Evolutionary conservation across 1,284 basidiomycete species (phyloP).

Genomic region (Moesziomyces parantarcticus): DNA sequence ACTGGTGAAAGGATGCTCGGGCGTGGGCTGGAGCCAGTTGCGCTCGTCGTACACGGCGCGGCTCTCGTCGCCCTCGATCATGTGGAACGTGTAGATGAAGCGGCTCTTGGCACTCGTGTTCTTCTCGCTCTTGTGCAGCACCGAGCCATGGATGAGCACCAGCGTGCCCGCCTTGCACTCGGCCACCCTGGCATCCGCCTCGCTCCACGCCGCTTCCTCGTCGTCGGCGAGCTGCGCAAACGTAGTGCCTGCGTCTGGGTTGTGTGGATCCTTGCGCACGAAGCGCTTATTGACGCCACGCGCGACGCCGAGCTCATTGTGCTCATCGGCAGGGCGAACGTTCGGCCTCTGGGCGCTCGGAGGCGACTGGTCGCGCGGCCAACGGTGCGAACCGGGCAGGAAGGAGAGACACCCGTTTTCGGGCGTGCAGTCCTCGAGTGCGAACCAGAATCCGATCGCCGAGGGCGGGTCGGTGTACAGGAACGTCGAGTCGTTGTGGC

Average conservation of each 20-base stretch:
- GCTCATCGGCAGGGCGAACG: conserved; percentile 6
- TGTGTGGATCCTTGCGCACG: conserved; percentile 30
- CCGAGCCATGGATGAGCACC: conserved; percentile 61
- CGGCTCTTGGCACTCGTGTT: conserved; percentile 43
- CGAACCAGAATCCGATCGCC: conserved; percentile 95
- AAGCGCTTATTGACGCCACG: conserved; percentile 59
- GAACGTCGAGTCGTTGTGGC: conserved; percentile 73
- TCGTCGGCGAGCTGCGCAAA: conserved; percentile 28
- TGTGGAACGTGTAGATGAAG: conserved; percentile 64
- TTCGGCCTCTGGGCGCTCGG: background rate
- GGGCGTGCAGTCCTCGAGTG: conserved; percentile 76
- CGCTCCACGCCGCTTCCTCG: conserved; percentile 52
- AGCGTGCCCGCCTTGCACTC: conserved; percentile 56
- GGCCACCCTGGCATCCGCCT: conserved; percentile 28
- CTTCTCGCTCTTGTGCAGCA: conserved; percentile 59
- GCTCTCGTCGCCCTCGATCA: conserved; percentile 55
- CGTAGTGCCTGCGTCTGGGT: conserved; percentile 40
- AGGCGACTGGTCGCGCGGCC: background rate
- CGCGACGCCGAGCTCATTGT: conserved; percentile 24
- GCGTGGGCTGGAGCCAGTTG: conserved; percentile 60
- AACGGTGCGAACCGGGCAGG: conserved; percentile 54
- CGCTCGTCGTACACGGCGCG: conserved; percentile 47
- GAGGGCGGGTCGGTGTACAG: conserved; percentile 87
- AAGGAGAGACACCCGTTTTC: conserved; percentile 59
- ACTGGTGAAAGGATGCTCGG: conserved; percentile 39